These are phyloP conservation scores for Xerocomellus dryophilus DNA, from an alignment of 768 basidiomycete genomes.

Conservation along the genomic window DNA sequence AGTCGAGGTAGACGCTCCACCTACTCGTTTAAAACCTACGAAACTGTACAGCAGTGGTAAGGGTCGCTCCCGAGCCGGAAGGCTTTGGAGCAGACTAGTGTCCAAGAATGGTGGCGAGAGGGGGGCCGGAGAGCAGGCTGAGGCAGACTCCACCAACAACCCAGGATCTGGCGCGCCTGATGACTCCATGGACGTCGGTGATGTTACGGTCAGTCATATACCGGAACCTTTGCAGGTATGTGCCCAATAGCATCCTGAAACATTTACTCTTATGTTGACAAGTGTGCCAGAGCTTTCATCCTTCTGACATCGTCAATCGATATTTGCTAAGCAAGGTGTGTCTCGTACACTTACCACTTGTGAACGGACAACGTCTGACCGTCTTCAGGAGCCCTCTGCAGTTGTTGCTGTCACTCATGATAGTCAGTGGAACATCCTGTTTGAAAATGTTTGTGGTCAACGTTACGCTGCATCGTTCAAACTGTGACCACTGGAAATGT, in stretches of 20 bases:
- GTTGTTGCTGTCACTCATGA: constrained; percentile 8
- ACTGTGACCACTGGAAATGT: not conserved
- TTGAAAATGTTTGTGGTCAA: not conserved
- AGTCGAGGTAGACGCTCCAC: not conserved
- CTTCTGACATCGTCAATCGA: constrained; percentile 12
- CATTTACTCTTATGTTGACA: not conserved
- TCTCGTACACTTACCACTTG: not conserved
- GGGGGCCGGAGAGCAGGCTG: not conserved
- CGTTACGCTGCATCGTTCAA: not conserved
- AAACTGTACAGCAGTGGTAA: not conserved
- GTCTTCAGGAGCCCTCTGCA: not conserved
- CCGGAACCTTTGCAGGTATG: not conserved
- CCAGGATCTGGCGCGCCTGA: not conserved
- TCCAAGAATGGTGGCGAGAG: not conserved
- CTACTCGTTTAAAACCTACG: not conserved
- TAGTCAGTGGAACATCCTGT: constrained; percentile 6
- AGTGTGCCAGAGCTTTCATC: constrained; percentile 4
- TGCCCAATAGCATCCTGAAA: not conserved
- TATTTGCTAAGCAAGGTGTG: constrained; percentile 5
- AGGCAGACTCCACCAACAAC: not conserved
- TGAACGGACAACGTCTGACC: not conserved
- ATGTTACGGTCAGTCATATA: not conserved
- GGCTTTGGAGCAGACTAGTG: not conserved
- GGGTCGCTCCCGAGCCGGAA: not conserved
- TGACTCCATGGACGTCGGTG: too few species aligned